These are phyloP conservation scores for Tulasnella sp. DNA, from an alignment of 768 basidiomycete genomes.

Conservation along the genomic window DNA sequence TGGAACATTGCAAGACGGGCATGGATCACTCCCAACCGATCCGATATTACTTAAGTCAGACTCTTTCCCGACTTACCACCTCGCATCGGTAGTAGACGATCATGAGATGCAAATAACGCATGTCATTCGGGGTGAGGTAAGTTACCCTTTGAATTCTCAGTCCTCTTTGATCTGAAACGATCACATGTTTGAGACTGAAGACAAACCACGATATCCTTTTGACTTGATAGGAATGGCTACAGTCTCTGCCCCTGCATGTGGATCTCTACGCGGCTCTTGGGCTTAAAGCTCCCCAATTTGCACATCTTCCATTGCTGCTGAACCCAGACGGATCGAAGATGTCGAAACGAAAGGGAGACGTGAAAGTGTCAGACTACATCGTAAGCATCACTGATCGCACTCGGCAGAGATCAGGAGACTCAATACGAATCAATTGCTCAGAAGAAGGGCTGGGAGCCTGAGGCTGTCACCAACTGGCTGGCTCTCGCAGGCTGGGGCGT, in stretches of 20 bases:
- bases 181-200: too few relatives aligned
- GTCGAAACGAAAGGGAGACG: conserved; percentile 88
- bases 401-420: too few relatives aligned
- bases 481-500: conserved; percentile 91
- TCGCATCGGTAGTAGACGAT: conserved; percentile 93
- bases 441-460: conserved; percentile 83
- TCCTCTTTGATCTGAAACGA: too few relatives aligned
- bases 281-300: conserved; percentile 66
- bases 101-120: conserved; percentile 94
- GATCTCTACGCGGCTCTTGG: conserved; percentile 75
- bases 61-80: conserved; percentile 88
- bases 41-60: conserved; percentile 89
- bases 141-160: too few relatives aligned
- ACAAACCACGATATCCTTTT: too few relatives aligned
- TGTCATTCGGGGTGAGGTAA: conserved; percentile 84
- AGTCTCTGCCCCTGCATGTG: conserved; percentile 83
- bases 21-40: conserved; percentile 73
- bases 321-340: conserved; percentile 90
- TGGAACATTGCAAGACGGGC: conserved; percentile 58
- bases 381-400: conserved; percentile 34
- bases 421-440: conserved; percentile 25
- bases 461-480: conserved; percentile 84
- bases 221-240: conserved; percentile 75
- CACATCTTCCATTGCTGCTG: conserved; percentile 80
- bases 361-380: conserved; percentile 75